phyloP scores from a whole-genome alignment of 805 yeast species.

The Ascoidea asiatica region DNA sequence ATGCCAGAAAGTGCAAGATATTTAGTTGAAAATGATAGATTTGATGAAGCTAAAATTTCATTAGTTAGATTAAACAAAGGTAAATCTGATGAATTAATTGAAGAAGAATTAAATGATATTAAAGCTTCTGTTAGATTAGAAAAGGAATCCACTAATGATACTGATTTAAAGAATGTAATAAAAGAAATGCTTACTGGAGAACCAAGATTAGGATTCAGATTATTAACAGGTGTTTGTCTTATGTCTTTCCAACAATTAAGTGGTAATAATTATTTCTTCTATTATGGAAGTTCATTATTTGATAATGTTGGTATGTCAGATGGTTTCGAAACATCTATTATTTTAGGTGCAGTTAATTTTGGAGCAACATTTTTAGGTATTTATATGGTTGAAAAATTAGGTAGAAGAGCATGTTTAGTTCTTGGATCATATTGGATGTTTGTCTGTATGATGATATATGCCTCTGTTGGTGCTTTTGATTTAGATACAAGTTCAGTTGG shows the following conservation, averaged over 20 bases:
- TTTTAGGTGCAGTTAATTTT: conserved; percentile 42
- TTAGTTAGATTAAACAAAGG: conserved; percentile 26
- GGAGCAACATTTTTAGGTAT: conserved; percentile 40
- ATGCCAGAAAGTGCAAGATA: conserved; percentile 42
- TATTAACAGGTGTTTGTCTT: conserved; percentile 34
- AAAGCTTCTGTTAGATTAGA: too few relatives aligned
- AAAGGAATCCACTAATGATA: too few relatives aligned
- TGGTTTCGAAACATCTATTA: conserved; percentile 40
- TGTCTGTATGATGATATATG: conserved; percentile 25
- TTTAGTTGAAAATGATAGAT: conserved; percentile 20
- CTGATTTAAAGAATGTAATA: too few relatives aligned
- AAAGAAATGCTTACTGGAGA: conserved; percentile 15
- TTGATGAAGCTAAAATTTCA: conserved; percentile 26
- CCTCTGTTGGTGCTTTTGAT: conserved; percentile 43
- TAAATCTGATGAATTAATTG: conserved; percentile 32
- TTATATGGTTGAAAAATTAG: conserved; percentile 33
- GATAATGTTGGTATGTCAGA: conserved; percentile 34
- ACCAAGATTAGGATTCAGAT: conserved; percentile 21
- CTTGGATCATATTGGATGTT: too few relatives aligned
- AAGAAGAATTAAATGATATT: conserved; percentile 33
- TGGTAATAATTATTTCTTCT: conserved; percentile 54
- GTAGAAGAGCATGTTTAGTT: too few relatives aligned
- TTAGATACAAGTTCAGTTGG: conserved; percentile 26
- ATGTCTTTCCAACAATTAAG: conserved; percentile 45
- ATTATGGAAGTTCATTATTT: conserved; percentile 46